These are phyloP conservation scores for Waltergamsia citrina DNA, from an alignment of 2,329 filamentous ascomycete species.

Conservation along the genomic window DNA sequence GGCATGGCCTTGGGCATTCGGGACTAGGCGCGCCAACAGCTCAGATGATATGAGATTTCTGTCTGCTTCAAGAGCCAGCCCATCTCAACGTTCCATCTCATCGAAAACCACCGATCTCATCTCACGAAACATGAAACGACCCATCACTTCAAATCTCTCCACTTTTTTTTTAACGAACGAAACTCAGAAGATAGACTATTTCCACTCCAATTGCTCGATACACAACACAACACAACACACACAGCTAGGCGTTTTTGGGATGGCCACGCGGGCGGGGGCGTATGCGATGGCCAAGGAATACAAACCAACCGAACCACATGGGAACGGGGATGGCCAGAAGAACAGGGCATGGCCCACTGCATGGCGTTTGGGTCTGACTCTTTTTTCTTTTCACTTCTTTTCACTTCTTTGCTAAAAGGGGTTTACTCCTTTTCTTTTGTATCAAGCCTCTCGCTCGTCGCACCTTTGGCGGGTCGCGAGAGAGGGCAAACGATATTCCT, in stretches of 20 bases:
- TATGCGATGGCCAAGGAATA: too few species aligned
- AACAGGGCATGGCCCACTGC: too few species aligned
- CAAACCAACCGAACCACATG: too few species aligned
- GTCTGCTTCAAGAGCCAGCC: not conserved
- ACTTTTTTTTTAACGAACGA: not conserved
- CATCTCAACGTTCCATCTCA: not conserved
- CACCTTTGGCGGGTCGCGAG: too few species aligned
- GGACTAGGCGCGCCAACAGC: slow-evolving; percentile 26
- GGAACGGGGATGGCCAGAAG: not conserved
- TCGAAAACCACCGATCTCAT: not conserved
- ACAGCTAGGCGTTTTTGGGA: not conserved
- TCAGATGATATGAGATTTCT: slow-evolving; percentile 24
- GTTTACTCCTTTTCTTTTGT: too few species aligned
- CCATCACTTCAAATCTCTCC: not conserved
- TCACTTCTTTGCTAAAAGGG: too few species aligned
- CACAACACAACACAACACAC: not conserved
- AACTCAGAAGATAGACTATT: not conserved
- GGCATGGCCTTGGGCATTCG: slow-evolving; percentile 21
- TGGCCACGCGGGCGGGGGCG: too few species aligned
- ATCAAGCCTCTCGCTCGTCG: not conserved
- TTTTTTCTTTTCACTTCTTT: not conserved
- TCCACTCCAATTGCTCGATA: not conserved
- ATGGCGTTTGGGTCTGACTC: not conserved
- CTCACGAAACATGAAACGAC: not conserved
- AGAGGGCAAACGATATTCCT: too few species aligned